Evolutionary conservation across 306 rosid genomes (phyloP).

Genomic region (Vigna trinervia): DNA sequence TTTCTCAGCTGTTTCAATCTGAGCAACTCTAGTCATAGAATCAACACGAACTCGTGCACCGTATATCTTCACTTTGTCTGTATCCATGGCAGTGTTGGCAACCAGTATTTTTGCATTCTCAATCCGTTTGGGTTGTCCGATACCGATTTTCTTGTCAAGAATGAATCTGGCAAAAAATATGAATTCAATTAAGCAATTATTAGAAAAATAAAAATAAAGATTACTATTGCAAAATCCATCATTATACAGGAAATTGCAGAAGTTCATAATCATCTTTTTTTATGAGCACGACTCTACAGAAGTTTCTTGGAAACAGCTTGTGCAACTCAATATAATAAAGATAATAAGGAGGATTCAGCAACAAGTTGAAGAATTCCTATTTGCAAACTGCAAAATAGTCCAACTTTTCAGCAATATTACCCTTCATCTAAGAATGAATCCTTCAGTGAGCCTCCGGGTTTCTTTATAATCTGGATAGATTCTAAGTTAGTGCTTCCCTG

Average conservation of each 20-base stretch:
- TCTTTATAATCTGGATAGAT: constrained; percentile 92
- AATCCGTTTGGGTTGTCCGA: constrained; percentile 96
- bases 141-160: constrained; percentile 98
- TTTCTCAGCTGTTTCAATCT: constrained; percentile 93
- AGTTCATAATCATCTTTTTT: background rate
- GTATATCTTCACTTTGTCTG: constrained; percentile 94
- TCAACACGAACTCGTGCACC: constrained; percentile 98
- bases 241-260: background rate
- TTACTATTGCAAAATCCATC: constrained; percentile 2
- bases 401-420: constrained; percentile 43
- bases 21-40: constrained; percentile 93
- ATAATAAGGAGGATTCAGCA: background rate
- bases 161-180: constrained; percentile 68
- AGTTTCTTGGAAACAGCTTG: background rate
- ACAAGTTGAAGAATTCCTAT: constrained; percentile 14
- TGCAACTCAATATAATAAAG: constrained; percentile 28
- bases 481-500: constrained; percentile 99
- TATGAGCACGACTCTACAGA: background rate
- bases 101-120: constrained; percentile 93
- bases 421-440: constrained; percentile 98
- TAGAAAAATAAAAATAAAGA: background rate
- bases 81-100: constrained; percentile 98
- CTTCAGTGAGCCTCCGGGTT: constrained; percentile 91
- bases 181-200: constrained; percentile 35
- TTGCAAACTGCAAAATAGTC: constrained; percentile 6